Conservation (phyloP, 495 filamentous ascomycete species). For the Xylaria sp. region DNA sequence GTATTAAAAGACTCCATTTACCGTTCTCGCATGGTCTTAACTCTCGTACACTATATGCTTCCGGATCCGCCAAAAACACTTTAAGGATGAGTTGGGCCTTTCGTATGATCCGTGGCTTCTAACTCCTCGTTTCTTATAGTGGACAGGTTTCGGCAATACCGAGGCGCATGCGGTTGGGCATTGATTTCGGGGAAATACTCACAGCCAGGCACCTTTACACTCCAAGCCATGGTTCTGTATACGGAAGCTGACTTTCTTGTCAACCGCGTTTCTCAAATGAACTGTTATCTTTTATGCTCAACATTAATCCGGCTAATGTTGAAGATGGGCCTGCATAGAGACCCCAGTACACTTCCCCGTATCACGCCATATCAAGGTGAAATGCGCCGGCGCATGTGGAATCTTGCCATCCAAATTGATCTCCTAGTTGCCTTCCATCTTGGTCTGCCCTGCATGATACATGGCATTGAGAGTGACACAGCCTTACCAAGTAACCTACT, state of each 20-base stretch:
- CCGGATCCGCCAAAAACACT: neutral
- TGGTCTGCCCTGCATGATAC: slow-evolving; percentile 59
- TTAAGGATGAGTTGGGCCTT: neutral
- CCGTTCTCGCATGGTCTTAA: neutral
- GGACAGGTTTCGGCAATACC: slow-evolving; percentile 48
- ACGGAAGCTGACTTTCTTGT: slow-evolving; percentile 53
- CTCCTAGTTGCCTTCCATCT: slow-evolving; percentile 58
- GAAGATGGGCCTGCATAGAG: slow-evolving; percentile 64
- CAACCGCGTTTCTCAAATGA: slow-evolving; percentile 51
- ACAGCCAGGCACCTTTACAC: slow-evolving; percentile 49
- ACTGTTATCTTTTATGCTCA: slow-evolving; percentile 57
- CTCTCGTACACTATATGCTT: neutral
- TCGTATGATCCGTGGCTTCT: neutral
- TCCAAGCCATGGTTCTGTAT: slow-evolving; percentile 59
- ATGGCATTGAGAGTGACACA: slow-evolving; percentile 57
- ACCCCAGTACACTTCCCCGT: slow-evolving; percentile 52
- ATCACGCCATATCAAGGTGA: slow-evolving; percentile 64
- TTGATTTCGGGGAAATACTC: slow-evolving; percentile 55
- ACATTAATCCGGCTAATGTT: slow-evolving; percentile 58
- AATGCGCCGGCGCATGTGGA: slow-evolving; percentile 63
- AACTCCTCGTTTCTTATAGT: slow-evolving; percentile 23
- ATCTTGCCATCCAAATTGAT: slow-evolving; percentile 58
- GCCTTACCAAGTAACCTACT: slow-evolving; percentile 52
- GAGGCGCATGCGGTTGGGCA: slow-evolving; percentile 47
- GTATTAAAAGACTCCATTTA: neutral